Evolutionary conservation across 1,284 basidiomycete genomes (phyloP).

Genomic region (Thecaphora frezii): DNA sequence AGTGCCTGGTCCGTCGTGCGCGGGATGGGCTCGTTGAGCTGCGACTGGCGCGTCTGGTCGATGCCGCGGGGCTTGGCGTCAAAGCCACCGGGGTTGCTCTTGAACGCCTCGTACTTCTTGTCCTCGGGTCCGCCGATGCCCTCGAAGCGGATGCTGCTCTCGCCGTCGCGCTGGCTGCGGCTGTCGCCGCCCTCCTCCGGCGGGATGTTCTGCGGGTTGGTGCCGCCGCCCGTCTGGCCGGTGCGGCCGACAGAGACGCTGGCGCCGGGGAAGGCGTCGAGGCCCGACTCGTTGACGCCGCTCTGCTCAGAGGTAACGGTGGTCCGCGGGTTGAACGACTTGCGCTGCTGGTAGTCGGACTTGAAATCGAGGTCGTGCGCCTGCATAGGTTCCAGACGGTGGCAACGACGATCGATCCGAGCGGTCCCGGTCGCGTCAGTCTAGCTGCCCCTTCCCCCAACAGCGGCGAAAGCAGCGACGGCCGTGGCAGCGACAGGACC

Average conservation of each 20-base stretch:
- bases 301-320: conserved; percentile 41
- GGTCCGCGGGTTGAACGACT: conserved; percentile 37
- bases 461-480: too few relatives aligned
- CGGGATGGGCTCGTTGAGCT: conserved; percentile 37
- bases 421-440: too few relatives aligned
- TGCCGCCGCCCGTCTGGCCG: conserved; percentile 45
- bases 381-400: too few relatives aligned
- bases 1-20: conserved; percentile 41
- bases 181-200: conserved; percentile 45
- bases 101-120: conserved; percentile 37
- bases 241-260: conserved; percentile 35
- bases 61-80: conserved; percentile 23
- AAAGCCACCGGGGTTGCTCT: conserved; percentile 38
- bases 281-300: conserved; percentile 44
- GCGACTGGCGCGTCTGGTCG: conserved; percentile 25
- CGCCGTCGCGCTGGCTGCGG: conserved; percentile 31
- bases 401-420: too few relatives aligned
- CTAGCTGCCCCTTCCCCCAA: too few relatives aligned
- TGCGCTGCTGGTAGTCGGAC: conserved; percentile 30
- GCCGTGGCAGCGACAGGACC: too few relatives aligned
- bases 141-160: conserved; percentile 44
- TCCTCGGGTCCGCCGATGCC: conserved; percentile 43
- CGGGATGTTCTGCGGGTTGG: conserved; percentile 44
- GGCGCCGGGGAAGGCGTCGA: conserved; percentile 38
- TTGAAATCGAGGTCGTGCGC: conserved; percentile 31